Conservation (phyloP, 2,329 filamentous ascomycete species). For the Aureobasidium lini region DNA sequence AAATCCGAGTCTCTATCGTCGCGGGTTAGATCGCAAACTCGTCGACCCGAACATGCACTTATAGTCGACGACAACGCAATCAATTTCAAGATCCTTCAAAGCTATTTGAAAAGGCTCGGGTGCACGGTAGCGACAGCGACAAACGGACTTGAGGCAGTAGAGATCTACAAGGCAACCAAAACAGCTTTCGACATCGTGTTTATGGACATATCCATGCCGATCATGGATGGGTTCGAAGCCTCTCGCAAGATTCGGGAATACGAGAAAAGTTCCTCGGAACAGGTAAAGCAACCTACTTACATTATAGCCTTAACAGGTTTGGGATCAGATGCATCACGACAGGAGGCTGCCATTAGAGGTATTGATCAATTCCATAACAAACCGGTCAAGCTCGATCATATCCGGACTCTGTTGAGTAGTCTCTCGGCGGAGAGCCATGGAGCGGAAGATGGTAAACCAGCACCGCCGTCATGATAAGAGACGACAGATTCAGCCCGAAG, state of each 20-base stretch:
- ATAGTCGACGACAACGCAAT: background rate
- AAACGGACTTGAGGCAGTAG: background rate
- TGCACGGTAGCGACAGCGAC: background rate
- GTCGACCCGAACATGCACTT: background rate
- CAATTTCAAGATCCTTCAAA: background rate
- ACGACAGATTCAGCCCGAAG: too few species aligned
- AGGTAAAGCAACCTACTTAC: constrained; percentile 13
- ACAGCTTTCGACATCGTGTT: constrained; percentile 9
- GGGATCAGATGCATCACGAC: constrained; percentile 16
- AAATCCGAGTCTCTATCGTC: too few species aligned
- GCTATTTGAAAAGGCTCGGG: background rate
- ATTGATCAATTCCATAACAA: constrained; percentile 27
- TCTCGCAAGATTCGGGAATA: constrained; percentile 25
- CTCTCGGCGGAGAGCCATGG: too few species aligned
- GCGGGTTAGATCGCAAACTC: too few species aligned
- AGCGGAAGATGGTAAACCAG: too few species aligned
- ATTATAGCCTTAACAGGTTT: constrained; percentile 21
- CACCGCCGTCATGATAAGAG: too few species aligned
- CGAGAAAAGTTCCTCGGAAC: constrained; percentile 17
- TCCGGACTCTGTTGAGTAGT: too few species aligned
- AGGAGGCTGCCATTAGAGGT: constrained; percentile 24
- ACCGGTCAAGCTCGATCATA: constrained; percentile 4
- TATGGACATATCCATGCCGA: constrained; percentile 14
- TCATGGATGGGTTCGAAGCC: constrained; percentile 24
- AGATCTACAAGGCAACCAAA: background rate